Conservation (phyloP, 176 grass and related monocot genomes). For the Guadua angustifolia region DNA sequence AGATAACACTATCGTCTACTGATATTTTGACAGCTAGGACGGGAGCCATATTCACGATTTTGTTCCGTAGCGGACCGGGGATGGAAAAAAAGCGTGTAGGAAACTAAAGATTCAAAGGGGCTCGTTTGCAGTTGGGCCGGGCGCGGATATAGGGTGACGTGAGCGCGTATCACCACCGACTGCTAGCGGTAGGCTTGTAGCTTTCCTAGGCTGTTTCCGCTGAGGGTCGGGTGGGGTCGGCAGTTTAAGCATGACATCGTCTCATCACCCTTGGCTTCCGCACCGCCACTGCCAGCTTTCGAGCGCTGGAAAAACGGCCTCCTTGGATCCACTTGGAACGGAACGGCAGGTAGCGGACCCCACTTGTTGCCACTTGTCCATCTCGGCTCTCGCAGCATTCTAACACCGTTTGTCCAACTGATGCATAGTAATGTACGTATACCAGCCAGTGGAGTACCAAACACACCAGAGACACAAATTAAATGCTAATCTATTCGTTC, state of each 20-base stretch:
- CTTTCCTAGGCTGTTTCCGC: neutral
- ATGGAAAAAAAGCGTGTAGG: too few species aligned
- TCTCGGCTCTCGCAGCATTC: too few species aligned
- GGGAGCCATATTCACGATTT: too few species aligned
- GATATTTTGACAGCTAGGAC: too few species aligned
- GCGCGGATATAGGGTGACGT: neutral
- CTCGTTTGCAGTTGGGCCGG: neutral
- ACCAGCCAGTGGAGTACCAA: neutral
- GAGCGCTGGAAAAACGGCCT: too few species aligned
- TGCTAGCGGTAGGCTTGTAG: neutral
- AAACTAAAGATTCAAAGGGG: neutral
- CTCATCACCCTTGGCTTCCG: neutral
- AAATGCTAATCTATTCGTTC: too few species aligned
- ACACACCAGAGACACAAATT: neutral
- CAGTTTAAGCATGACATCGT: neutral
- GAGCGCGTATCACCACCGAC: neutral
- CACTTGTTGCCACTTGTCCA: neutral
- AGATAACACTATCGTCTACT: too few species aligned
- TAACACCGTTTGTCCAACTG: too few species aligned
- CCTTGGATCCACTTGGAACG: slow-evolving; percentile 1
- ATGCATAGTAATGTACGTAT: too few species aligned
- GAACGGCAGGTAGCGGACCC: neutral
- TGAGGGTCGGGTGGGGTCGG: neutral
- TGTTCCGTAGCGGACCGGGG: too few species aligned
- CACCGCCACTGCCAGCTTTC: neutral